Conservation (phyloP, 2,329 filamentous ascomycete genomes). For the Alternaria conjuncta region DNA sequence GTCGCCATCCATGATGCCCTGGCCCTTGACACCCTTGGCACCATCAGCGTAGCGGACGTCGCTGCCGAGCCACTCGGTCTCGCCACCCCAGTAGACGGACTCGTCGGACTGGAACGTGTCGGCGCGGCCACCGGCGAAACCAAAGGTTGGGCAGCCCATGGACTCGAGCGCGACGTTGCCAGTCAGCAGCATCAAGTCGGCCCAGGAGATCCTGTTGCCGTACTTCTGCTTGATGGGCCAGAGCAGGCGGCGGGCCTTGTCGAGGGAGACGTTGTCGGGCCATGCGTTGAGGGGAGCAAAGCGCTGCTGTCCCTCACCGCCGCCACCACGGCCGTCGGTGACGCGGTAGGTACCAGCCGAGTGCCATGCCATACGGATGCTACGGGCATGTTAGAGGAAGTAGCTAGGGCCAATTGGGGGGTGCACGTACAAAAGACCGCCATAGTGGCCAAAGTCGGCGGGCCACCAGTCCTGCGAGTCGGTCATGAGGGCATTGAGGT, state of each 20-base stretch:
- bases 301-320: constrained; percentile 76
- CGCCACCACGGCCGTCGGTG: constrained; percentile 75
- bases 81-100: constrained; percentile 77
- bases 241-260: constrained; percentile 80
- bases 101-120: constrained; percentile 80
- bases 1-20: constrained; percentile 48
- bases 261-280: constrained; percentile 79
- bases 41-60: constrained; percentile 69
- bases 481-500: constrained; percentile 73
- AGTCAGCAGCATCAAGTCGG: constrained; percentile 72
- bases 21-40: constrained; percentile 53
- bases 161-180: constrained; percentile 80
- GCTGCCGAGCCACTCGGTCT: constrained; percentile 77
- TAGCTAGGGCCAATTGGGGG: background rate
- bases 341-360: constrained; percentile 79
- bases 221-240: constrained; percentile 89
- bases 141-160: constrained; percentile 76
- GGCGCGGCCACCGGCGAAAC: constrained; percentile 73
- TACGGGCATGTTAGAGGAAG: constrained; percentile 13
- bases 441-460: constrained; percentile 81
- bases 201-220: constrained; percentile 82
- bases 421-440: constrained; percentile 67
- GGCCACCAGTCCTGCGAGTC: constrained; percentile 84
- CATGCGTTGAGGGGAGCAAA: constrained; percentile 83
- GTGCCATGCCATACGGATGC: constrained; percentile 81